Percentiles rank a stretch among this genome's conserved stretches.
Evolutionary conservation across 106 monocot genomes (phyloP).

Genomic region (Amphibolis antarctica): DNA sequence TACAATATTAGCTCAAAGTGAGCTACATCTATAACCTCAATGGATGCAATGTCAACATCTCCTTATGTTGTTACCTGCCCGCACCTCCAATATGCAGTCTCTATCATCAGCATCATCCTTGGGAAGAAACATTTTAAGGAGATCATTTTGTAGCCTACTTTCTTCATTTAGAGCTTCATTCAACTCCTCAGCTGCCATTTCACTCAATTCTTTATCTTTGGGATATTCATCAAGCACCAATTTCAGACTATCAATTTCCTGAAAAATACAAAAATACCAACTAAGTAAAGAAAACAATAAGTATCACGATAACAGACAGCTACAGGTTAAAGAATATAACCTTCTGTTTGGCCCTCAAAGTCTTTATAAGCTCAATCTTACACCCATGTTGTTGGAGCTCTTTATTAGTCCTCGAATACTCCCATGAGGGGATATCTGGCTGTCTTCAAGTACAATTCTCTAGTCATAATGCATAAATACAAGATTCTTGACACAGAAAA

Average conservation of each 20-base stretch:
- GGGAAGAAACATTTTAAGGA: slow-evolving; percentile 74
- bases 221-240: slow-evolving; percentile 41
- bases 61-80: slow-evolving; percentile 57
- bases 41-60: background rate
- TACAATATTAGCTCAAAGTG: too few relatives aligned
- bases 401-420: slow-evolving; percentile 70
- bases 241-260: slow-evolving; percentile 76
- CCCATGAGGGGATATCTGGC: slow-evolving; percentile 43
- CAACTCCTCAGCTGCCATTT: slow-evolving; percentile 72
- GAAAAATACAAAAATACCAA: slow-evolving; percentile 3
- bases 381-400: slow-evolving; percentile 55
- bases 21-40: too few relatives aligned
- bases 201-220: slow-evolving; percentile 80
- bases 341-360: slow-evolving; percentile 53
- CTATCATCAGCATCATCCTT: slow-evolving; percentile 96
- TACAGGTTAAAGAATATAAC: slow-evolving; percentile 13
- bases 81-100: slow-evolving; percentile 91
- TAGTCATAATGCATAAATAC: background rate
- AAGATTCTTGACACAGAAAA: background rate
- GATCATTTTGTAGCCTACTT: slow-evolving; percentile 35
- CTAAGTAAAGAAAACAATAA: background rate
- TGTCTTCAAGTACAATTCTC: slow-evolving; percentile 49
- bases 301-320: background rate
- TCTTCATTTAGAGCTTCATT: slow-evolving; percentile 44
- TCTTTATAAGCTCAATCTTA: slow-evolving; percentile 53